Evolutionary conservation across 208 protist genomes (phyloP), one percentile per base, ranked within the genome.

Genomic region (Crithidia mellificae): DNA sequence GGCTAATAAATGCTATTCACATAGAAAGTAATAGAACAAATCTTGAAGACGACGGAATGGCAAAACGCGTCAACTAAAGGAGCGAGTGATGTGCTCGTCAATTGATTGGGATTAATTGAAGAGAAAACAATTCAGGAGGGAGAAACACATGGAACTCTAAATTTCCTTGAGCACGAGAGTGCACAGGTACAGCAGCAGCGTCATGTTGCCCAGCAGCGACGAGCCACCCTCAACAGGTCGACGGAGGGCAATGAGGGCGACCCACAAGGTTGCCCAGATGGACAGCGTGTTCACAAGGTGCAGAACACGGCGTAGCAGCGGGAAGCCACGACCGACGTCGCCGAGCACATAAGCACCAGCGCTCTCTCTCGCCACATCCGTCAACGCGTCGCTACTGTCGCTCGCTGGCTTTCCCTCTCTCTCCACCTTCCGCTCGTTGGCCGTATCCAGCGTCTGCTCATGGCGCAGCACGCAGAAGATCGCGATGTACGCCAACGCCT

Each of bases 201-300:
- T 51, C 61, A 81, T 84, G 27, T 84, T 69, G 17, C 85, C 80
- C 34, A 78, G 27, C 19, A 83, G 54, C 15, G 74, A 64, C 30
- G 84, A 69, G 9, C 53, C 53, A 6, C 87, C 83, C 38, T 92
- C 87, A 22, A 92, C 43, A 6, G 87, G 87, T 6, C 87, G 80
- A 6, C 87, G 83, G 19, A 87, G 34, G 14, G 79, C 69, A 25
- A 92, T 72, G 6, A 88, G 14, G 17, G 58, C 58, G 12, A 67
- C 62, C 83, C 84, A 92, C 3, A 85, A 17, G 27, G 74, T 64
- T 29, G 72, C 49, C 36, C 81, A 32, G 17, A 81, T 39, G 6
- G 77, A 20, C 20, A 77, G 14, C 0, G 15, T 47, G 32, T 66
- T 68, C 1, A 59, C 25, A 1, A 54, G 4, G 49, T 34, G 27